These are phyloP conservation scores for Stentor roeselii DNA, from an alignment of 73 alveolate genomes.

Conservation along the genomic window DNA sequence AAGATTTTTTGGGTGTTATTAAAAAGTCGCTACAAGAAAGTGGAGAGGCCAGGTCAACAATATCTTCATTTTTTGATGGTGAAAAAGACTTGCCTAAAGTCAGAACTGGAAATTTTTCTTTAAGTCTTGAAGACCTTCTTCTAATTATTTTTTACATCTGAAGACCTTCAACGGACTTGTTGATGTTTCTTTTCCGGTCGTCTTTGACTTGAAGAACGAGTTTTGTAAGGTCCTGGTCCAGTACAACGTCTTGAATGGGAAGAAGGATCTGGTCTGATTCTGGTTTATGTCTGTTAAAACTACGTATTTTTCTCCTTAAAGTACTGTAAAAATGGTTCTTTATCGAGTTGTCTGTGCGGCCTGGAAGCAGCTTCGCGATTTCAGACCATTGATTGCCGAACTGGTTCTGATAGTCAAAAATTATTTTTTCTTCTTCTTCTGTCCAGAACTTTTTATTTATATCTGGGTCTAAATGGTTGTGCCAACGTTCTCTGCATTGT, in stretches of 20 bases:
- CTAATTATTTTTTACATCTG: background rate
- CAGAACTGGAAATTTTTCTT: too few relatives aligned
- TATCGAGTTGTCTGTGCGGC: constrained; percentile 65
- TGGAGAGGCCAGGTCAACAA: too few relatives aligned
- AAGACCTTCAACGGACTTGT: background rate
- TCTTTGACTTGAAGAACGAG: background rate
- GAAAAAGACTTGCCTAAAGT: too few relatives aligned
- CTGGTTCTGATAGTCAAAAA: constrained; percentile 53
- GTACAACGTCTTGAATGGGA: background rate
- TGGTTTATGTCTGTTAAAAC: background rate
- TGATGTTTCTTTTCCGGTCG: background rate
- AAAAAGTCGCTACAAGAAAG: too few relatives aligned
- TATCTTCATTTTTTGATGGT: too few relatives aligned
- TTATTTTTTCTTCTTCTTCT: constrained; percentile 67
- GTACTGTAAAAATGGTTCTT: constrained; percentile 72
- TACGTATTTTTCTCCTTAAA: constrained; percentile 39
- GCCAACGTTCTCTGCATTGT: constrained; percentile 68
- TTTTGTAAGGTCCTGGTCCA: background rate
- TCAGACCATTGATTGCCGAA: constrained; percentile 76
- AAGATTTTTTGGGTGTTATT: too few relatives aligned
- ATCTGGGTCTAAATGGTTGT: constrained; percentile 64
- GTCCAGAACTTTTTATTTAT: constrained; percentile 66
- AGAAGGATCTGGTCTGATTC: background rate
- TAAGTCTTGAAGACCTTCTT: too few relatives aligned
- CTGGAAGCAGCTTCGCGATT: constrained; percentile 62